Base-by-base conservation (phyloP, 306 rosid species). In the Gastrolobium bilobum region DNA sequence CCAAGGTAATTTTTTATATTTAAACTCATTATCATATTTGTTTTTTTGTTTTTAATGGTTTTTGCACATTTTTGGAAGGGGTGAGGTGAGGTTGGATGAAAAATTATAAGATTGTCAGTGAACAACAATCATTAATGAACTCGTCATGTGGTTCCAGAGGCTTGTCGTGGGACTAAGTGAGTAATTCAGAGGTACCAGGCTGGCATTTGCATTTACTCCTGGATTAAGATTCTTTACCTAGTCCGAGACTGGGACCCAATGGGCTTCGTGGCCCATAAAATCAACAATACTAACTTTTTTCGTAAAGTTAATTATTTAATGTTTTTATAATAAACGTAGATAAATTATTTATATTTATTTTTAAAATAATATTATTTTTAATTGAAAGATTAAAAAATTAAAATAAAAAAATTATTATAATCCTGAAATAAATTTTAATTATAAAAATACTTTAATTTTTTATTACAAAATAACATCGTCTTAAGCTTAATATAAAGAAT, bases 171-270 rank as follows among this genome's bases (percentile, higher is more conserved):
- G 30, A 20, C 56, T 20, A 48, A 34, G 37, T 10, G 71, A 31
- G 37, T 48, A 64, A 38, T 38, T 43, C 44, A n/a, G 34, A 42
- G 58, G 37, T 33, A 11, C 60, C 50, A 78, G 68, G 60, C 60
- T 40, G 69, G 51, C 61, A 76, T 9, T 37, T 57, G 57, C 38
- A 66, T 77, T 66, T 39, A 33, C 50, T 78, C 68, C 38, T 67
- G 51, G 76, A 56, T 33, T 76, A 43, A 46, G 53, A 56, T 20
- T 20, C 35, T n/a, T 26, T 30, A 46, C 75, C 69, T 10, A 54
- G 43, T 26, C 53, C 38, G 70, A 47, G 66, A n/a, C 71, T 48
- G 72, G 85, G 77, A 66, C 40, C 65, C 42, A 68, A 59, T 68
- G 77, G 81, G 77, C 72, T 47, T 29, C 3, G 6, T 8, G 63